Evolutionary conservation across 1,284 basidiomycete species (phyloP).

Genomic region (Tilletia setariae): DNA sequence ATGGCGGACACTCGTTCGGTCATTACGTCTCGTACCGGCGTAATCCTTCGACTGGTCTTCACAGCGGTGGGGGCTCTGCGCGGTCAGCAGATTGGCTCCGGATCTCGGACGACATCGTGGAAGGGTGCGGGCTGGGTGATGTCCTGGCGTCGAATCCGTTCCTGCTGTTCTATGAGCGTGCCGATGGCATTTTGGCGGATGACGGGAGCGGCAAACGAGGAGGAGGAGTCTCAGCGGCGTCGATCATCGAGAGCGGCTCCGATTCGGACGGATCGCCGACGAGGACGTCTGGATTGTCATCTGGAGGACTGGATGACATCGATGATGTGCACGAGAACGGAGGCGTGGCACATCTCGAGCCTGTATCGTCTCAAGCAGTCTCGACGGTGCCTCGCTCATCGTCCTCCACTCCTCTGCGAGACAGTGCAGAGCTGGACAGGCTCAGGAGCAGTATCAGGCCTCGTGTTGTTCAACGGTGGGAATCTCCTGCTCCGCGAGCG

Average conservation of each 20-base stretch:
- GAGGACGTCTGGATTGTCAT: too few relatives aligned
- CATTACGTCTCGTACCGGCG: conserved; percentile 51
- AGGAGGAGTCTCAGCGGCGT: not conserved
- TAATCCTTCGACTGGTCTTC: not conserved
- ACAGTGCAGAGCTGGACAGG: not conserved
- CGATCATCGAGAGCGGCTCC: too few relatives aligned
- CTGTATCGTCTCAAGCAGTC: not conserved
- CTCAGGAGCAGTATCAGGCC: not conserved
- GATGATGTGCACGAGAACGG: not conserved
- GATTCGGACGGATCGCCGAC: too few relatives aligned
- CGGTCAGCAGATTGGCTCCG: conserved; percentile 36
- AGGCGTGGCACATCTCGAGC: not conserved
- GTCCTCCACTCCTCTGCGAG: not conserved
- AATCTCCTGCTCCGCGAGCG: conserved; percentile 5
- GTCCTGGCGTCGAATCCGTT: conserved; percentile 49
- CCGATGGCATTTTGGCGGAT: not conserved
- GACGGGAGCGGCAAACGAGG: not conserved
- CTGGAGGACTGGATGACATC: not conserved
- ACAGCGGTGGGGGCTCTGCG: not conserved
- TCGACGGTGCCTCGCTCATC: not conserved
- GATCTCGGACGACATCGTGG: conserved; percentile 47
- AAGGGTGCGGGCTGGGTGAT: conserved; percentile 30
- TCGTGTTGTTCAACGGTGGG: conserved; percentile 12
- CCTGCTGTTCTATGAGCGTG: conserved; percentile 49
- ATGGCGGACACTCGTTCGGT: conserved; percentile 49